Evolutionary conservation across 768 basidiomycete genomes (phyloP), one percentile per base, ranked within the genome.

Genomic region (Paxillus involutus): DNA sequence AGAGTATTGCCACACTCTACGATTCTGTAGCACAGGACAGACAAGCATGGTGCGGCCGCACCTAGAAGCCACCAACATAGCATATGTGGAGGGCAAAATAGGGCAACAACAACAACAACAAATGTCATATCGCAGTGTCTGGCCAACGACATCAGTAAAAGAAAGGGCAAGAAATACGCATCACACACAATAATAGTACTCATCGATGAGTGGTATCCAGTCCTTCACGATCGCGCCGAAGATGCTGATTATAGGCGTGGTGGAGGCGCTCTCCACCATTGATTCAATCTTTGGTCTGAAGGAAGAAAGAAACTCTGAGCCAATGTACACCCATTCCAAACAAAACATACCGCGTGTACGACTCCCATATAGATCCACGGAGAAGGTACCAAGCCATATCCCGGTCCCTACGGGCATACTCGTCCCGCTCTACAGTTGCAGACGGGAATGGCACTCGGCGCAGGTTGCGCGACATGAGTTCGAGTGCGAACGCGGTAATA

Each of bases 191-290:
- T 94, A 94, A 75, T 94, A 86, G 73, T 94, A 94, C 65, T 90
- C 89, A 67, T 94, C 84, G 56, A 94, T 89, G 66, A 94, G 73
- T 17, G 91, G 92, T 58, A 94, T 83, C 91, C 92, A 94, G 63
- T 92, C 91, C 58, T 83, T 85, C 53, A 91, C 67, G 53, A 94
- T 72, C 24, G 84, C 81, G 59, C 89, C 77, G 39, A 91, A 69
- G 45, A 91, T 66, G n/a, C 85, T 82, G 26, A 94, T 63, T 26
- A 92, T 47, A 14, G 90, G 90, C 43, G 77, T 77, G 52, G 74
- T 74, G 3, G 82, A 75, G 17, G 82, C 78, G 41, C 68, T 74
- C 57, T 81, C 72, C 32, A 82, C 84, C 57, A 92, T 72, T 2
- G 77, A 76, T 64, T 86, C 84, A 49, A 94, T 62, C 70, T 90